Base-by-base conservation (phyloP, 2,329 filamentous ascomycete species). In the Botrytis paeoniae region DNA sequence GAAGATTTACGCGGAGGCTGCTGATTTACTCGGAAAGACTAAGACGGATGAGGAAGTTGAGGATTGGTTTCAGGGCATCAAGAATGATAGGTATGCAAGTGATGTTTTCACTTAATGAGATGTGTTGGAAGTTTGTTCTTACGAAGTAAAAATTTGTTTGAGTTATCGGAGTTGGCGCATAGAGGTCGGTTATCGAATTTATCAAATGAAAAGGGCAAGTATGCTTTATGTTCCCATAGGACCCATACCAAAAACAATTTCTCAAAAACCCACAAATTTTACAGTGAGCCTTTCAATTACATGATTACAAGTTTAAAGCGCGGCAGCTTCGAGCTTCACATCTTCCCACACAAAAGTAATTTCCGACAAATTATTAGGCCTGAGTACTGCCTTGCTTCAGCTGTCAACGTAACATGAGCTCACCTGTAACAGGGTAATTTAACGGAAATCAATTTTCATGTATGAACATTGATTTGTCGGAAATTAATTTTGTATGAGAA, bases 1-100 rank as follows among this genome's bases (percentile, higher is more conserved):
- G 66, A 74, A 63, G 37, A 75, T 75, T 41, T 74, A 71, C 29
- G 48, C 41, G 1, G 65, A 74, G 25, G 54, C 54, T n/a, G 39
- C 39, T 18, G 69, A 71, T 35, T 25, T 45, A 20, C 61, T 43
- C 9, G 61, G 70, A 25, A 69, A 72, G 35, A 32, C 29, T 35
- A 72, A 72, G 48, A 68, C 70, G 8, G 74, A 75, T 37, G 73
- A 72, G 54, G 74, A 75, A 29, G 64, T 73, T 22, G 64, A 72
- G 57, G 65, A 71, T 9, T 75, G 74, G 74, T 69, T 75, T n/a
- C 39, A 69, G 22, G n/a, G 29, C 20, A 39, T 69, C 20, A 74
- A 73, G 29, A 63, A 73, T 59, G 65, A 74, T 61, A 64, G 73
- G 29, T 75, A 73, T 64, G 70, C 73, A 29, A 72, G 69, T 51